Conservation (phyloP, 2,329 filamentous ascomycete species). For the Cladosporium sp. region DNA sequence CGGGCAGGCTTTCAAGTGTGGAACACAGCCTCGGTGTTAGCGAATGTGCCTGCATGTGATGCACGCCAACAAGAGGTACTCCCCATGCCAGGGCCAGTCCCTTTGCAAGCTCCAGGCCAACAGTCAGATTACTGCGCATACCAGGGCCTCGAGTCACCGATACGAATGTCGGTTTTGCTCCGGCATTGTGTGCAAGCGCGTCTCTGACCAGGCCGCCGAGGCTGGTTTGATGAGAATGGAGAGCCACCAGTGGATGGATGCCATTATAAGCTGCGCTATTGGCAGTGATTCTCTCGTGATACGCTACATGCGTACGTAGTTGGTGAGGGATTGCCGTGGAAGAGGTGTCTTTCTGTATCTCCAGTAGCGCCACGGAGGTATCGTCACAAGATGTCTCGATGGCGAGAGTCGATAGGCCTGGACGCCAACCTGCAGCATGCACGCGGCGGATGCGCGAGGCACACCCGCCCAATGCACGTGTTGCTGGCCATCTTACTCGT, state of each 20-base stretch:
- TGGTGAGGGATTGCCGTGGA: background rate
- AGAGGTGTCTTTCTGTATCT: constrained; percentile 42
- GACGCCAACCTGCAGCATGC: constrained; percentile 21
- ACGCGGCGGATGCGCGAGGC: background rate
- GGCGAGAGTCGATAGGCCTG: constrained; percentile 56
- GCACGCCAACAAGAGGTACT: constrained; percentile 78
- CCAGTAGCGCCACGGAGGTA: constrained; percentile 81
- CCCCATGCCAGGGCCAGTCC: constrained; percentile 82
- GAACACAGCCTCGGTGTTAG: constrained; percentile 73
- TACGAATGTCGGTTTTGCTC: constrained; percentile 72
- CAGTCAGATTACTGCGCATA: constrained; percentile 75
- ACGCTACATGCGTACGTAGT: constrained; percentile 49
- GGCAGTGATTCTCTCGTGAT: constrained; percentile 78
- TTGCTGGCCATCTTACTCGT: constrained; percentile 1
- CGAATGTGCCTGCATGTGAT: constrained; percentile 98
- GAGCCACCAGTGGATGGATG: constrained; percentile 75
- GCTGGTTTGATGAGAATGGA: constrained; percentile 71
- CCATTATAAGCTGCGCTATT: constrained; percentile 74
- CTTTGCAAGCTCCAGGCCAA: constrained; percentile 82
- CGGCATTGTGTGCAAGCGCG: constrained; percentile 5
- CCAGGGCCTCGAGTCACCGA: constrained; percentile 87
- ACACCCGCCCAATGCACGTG: background rate
- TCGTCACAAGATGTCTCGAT: constrained; percentile 92
- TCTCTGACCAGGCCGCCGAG: constrained; percentile 64
- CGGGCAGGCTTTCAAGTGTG: constrained; percentile 5